Conservation (phyloP, 208 protist species). For the Acanthamoeba culbertsoni region DNA sequence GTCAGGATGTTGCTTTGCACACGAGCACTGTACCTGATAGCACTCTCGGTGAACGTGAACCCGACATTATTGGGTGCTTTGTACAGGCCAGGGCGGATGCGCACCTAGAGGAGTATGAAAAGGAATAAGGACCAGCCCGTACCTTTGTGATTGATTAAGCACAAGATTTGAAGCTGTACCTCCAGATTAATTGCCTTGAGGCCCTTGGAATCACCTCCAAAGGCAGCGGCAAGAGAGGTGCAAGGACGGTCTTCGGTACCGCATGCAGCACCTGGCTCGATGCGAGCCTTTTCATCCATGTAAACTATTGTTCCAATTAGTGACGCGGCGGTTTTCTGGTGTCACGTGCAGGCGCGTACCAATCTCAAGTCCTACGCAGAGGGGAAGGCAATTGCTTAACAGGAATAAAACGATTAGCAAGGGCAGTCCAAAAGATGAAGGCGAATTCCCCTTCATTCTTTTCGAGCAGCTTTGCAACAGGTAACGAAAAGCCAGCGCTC, state of each 20-base stretch:
- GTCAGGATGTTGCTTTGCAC: too few species aligned
- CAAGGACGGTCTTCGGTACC: background rate
- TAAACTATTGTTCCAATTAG: too few species aligned
- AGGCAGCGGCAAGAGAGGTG: background rate
- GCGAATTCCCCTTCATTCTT: too few species aligned
- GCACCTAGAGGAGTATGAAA: background rate
- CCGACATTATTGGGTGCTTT: background rate
- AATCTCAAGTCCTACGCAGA: too few species aligned
- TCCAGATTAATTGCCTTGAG: background rate
- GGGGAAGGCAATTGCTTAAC: too few species aligned
- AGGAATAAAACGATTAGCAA: too few species aligned
- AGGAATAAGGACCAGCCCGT: background rate
- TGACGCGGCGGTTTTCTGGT: too few species aligned
- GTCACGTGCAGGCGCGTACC: too few species aligned
- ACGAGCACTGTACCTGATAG: conserved; percentile 15
- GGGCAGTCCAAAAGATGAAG: too few species aligned
- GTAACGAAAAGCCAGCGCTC: too few species aligned
- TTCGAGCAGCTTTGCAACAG: too few species aligned
- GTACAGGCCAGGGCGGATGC: background rate
- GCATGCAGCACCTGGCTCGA: background rate
- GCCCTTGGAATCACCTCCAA: background rate
- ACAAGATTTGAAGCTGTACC: background rate
- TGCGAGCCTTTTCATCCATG: background rate
- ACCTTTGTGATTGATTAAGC: background rate
- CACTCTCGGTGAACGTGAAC: conserved; percentile 2